These are phyloP conservation scores for Xerocomellus amylosporus DNA, from an alignment of 768 basidiomycete genomes.

Conservation along the genomic window DNA sequence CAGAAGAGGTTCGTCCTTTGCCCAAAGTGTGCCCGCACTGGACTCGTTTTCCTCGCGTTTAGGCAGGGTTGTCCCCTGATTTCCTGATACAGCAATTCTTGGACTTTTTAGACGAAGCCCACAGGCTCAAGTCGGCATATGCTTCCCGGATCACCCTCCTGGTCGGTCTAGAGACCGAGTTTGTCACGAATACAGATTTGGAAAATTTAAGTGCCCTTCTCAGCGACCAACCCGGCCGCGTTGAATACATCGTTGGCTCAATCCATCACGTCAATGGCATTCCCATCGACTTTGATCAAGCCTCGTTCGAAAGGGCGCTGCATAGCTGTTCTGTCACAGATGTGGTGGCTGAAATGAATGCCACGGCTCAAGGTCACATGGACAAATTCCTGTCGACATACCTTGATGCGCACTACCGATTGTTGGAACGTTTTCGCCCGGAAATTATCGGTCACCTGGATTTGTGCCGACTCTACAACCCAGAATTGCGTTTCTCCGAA, in stretches of 20 bases:
- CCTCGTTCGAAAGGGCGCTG: constrained; percentile 65
- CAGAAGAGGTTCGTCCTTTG: constrained; percentile 75
- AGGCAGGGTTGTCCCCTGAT: constrained; percentile 56
- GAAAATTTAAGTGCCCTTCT: constrained; percentile 55
- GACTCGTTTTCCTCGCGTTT: constrained; percentile 17
- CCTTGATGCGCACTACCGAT: constrained; percentile 79
- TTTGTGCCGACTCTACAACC: constrained; percentile 83
- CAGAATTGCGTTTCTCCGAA: constrained; percentile 52
- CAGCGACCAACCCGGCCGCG: constrained; percentile 40
- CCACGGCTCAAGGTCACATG: constrained; percentile 31
- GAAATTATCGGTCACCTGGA: constrained; percentile 94
- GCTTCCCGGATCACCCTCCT: constrained; percentile 67
- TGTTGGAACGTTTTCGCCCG: constrained; percentile 71
- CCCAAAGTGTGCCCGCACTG: constrained; percentile 3
- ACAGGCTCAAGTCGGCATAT: constrained; percentile 65
- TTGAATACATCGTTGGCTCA: constrained; percentile 91
- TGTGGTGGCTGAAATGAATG: constrained; percentile 20
- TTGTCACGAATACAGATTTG: constrained; percentile 69
- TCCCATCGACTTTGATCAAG: constrained; percentile 89
- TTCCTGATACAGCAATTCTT: constrained; percentile 64
- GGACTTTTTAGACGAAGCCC: constrained; percentile 74
- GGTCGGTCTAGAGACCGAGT: constrained; percentile 92
- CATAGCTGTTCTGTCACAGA: constrained; percentile 38
- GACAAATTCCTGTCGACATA: constrained; percentile 60
- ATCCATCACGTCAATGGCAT: constrained; percentile 86